Evolutionary conservation across 768 basidiomycete genomes (phyloP), one percentile per base, ranked within the genome.

Genomic region (Lactifluus subvellereus): DNA sequence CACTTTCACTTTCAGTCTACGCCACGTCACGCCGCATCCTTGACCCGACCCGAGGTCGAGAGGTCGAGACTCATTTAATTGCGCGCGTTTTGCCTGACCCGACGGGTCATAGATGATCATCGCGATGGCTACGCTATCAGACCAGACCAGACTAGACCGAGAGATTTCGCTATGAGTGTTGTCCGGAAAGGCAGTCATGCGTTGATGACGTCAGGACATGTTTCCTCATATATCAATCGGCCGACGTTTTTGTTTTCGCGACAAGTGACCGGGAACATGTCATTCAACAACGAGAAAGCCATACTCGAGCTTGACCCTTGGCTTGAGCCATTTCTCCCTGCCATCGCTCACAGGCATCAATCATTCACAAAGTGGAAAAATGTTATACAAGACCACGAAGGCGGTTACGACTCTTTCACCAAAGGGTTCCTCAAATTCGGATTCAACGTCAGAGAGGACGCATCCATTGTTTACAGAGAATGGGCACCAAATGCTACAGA

Each of bases 401-500:
- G 94, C 54, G 96, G 97, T 20, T 82, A 85, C 67, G 88, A 87
- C 59, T 70, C 73, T n/a, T 89, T 89, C 73, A 87, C 89, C 6
- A 82, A 86, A 71, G 91, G 91, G 2, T 95, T 91, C 74, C 79
- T 84, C 66, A 84, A 79, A 69, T 85, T 84, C 71, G 96, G 96
- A 40, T 78, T 99, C 69, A 86, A 89, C 61, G 82, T 92, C 47
- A 79, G 78, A 45, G 71, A 76, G 42, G 81, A 87, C 61, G 86
- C 85, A 57, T 80, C 86, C 33, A 82, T 98, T 35, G 75, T 82
- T 8, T 98, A 98, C 74, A 80, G 91, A 69, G 97, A 99, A 73
- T 99, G 97, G 97, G 96, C 97, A 9, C 95, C 97, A 0, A 91
- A 90, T 68, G 95, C 89, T 18, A 77, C 70, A 50, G 86, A 88